Conservation (phyloP, 2,329 filamentous ascomycete genomes). For the Phyllosticta citriasiana region DNA sequence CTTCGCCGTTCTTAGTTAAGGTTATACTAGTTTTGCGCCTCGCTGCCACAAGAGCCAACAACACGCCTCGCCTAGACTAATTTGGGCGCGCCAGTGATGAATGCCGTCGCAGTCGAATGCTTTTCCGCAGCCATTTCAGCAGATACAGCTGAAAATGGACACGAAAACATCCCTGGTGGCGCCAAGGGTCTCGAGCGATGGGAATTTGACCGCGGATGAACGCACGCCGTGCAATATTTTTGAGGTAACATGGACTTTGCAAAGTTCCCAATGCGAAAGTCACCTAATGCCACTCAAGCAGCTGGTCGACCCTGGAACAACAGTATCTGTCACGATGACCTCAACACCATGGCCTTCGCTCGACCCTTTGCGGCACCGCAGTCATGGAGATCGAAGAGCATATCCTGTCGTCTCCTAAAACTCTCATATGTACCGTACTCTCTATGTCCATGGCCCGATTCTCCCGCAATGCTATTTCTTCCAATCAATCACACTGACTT, state of each 20-base stretch:
- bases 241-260: not conserved
- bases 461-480: not conserved
- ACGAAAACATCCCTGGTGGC: not conserved
- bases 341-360: not conserved
- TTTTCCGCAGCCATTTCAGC: not conserved
- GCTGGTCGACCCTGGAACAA: not conserved
- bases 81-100: not conserved
- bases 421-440: not conserved
- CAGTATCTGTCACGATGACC: not conserved
- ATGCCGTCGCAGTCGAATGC: not conserved
- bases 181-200: not conserved
- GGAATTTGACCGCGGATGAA: not conserved
- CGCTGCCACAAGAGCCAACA: not conserved
- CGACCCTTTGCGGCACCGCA: not conserved
- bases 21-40: not conserved
- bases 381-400: not conserved
- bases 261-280: not conserved
- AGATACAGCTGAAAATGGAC: not conserved
- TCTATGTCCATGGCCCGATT: not conserved
- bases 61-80: not conserved
- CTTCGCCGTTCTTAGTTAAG: not conserved
- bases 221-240: too few relatives aligned
- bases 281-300: not conserved
- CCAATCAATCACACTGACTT: not conserved
- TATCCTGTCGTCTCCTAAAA: not conserved